A percentile compares a stretch with the other conserved stretches of the same genome.
These are phyloP conservation scores for Nadsonia commutata DNA, from an alignment of 1,139 yeast species.

Conservation along the genomic window DNA sequence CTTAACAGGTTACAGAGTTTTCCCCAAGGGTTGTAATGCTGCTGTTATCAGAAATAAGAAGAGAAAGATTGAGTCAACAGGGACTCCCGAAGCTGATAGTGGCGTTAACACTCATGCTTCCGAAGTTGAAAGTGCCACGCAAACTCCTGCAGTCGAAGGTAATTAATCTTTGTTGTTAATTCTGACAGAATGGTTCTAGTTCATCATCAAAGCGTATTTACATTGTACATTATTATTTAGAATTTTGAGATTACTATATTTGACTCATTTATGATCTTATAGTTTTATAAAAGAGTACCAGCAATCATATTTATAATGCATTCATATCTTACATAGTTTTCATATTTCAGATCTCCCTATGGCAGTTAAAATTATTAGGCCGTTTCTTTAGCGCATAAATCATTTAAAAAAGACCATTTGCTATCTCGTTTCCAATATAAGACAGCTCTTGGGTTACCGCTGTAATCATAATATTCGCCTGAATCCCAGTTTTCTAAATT, in stretches of 20 bases:
- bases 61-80: constrained; percentile 13
- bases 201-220: too few relatives aligned
- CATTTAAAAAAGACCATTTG: constrained; percentile 11
- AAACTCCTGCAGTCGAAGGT: background rate
- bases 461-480: constrained; percentile 21
- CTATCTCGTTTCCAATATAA: constrained; percentile 20
- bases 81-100: constrained; percentile 3
- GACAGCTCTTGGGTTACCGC: constrained; percentile 23
- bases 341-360: background rate
- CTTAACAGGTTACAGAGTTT: constrained; percentile 64
- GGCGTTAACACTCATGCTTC: background rate
- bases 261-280: background rate
- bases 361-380: background rate
- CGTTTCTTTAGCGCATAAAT: background rate
- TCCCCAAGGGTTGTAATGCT: constrained; percentile 46
- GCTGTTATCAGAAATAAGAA: constrained; percentile 18
- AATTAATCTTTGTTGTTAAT: background rate
- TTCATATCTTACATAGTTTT: background rate
- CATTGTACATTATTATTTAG: background rate
- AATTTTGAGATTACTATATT: background rate
- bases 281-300: too few relatives aligned
- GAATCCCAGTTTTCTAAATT: constrained; percentile 15
- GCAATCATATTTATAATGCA: background rate
- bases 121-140: background rate
- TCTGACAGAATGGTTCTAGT: too few relatives aligned